Base-by-base conservation (phyloP, 345 rosid genomes). In the Syzygium jambos region DNA sequence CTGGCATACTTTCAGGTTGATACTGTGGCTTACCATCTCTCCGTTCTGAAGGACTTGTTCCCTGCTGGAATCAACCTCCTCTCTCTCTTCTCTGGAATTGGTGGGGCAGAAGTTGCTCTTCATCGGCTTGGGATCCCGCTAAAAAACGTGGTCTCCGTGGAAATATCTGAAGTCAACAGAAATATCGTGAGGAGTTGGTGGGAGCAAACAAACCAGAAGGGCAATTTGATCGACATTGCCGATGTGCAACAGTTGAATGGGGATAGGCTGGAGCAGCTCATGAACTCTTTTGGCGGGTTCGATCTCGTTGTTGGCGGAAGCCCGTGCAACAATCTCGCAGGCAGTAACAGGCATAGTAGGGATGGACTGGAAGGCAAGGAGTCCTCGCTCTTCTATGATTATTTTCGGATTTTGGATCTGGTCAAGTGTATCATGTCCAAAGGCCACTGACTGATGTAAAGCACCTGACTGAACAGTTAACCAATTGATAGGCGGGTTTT, bases 281-380 rank as follows among this genome's bases (percentile, higher is more conserved):
- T 97, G 91, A 78, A 51, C 27, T 22, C 73, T 5, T 92, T 87
- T 88, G 99, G 99, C 0, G 98, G 96, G 29, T 97, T 97, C 22
- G 99, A 97, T 91, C 96, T 97, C 0, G 93, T 97, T 12, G 88
- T 97, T 30, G 99, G 99, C 22, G 99, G 99, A 19, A 97, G 99
- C 52, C 99, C 98, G 0, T 97, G 99, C 84, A 97, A 97, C 87
- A 97, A 97, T 88, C 95, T 96, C 2, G 93, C 99, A 1, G 99
- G 99, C 10, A 95, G 98, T 91, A 97, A 97, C 80, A 87, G 99
- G 84, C 91, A 91, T 53, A 92, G 88, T 84, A 85, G 99, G 19
- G 93, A 91, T 87, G 99, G 99, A 41, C 97, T 97, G 7, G 99
- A 93, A 88, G 99, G 99, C 85, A 92, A 91, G 34, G 93, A 97